Evolutionary conservation across 2,329 filamentous ascomycete genomes (phyloP), one percentile per base, ranked within the genome.

Genomic region (Paracamarosporium sp.): DNA sequence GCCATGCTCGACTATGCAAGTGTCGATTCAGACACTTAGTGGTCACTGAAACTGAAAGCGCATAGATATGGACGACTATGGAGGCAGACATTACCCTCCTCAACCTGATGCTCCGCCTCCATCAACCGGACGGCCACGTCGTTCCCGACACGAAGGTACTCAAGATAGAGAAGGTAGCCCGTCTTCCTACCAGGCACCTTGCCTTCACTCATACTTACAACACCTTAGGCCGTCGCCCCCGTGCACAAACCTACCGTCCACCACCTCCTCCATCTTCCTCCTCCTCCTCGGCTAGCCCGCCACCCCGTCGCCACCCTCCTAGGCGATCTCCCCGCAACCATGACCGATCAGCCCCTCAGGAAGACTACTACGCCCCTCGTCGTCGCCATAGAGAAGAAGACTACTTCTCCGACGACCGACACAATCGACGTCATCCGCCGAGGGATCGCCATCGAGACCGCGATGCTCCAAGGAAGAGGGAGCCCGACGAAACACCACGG

Each of bases 381-480:
- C 60, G 53, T 6, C 54, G 55, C 22, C 25, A 36, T 11, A 44
- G 50, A 22, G 59, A 65, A 3, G 62, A 63, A 35, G 62, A 57
- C 33, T 60, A 65, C 35, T 59, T 58, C 55, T 63, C 63, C 3
- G 61, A 65, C 33, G 54, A 56, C 50, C 54, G 59, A 4, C 55
- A 65, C 40, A 51, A 65, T 36, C 31, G 61, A 7, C 63, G 55
- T 13, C 56, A 44, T 15, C 15, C 31, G 24, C 41, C 22, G 17
- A 22, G 41, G 24, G 41, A 44, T 11, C 13, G 12, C 11, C 45
- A n/a, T 22, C 46, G 31, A 4, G 31, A 50, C 4, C 46, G 24
- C 7, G 44, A 46, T 22, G 44, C 17, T 20, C 44, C n/a, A 2
- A 28, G 5, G n/a, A n/a, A n/a, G 17, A 41, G 15, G 43, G 27